Base-by-base conservation (phyloP, 164 flowering plant genomes). In the Piper longum region DNA sequence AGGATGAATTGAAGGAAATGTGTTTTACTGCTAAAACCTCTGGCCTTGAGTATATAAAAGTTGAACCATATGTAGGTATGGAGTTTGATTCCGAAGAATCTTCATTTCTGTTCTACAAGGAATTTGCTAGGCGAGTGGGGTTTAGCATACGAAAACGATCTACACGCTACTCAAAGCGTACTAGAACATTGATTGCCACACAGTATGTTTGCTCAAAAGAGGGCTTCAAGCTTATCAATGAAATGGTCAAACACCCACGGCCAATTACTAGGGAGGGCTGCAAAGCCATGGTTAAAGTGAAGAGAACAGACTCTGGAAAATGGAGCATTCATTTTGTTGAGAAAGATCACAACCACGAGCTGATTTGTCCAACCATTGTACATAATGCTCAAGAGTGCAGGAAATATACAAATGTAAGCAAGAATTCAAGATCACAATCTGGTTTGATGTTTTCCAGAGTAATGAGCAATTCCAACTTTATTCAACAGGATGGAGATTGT, bases 261-360 rank as follows among this genome's bases (percentile, higher is more conserved):
- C 61, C 65, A 43, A 62, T 14, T 43, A 67, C 70, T 56, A 67
- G 66, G 56, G 86, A 83, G 26, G 74, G 74, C 36, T 90, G 97
- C 71, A 81, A 76, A 43, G 95, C 95, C 3, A 73, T 79, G 83
- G 68, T 90, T 65, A 83, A 72, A 68, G 76, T 85, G 61, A 86
- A 83, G 72, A 69, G 71, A 44, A 75, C 67, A 54, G 75, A 75
- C 71, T 64, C 79, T 51, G 79, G 71, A 55, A 87, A 79, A 61
- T 90, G 97, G 97, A 75, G 79, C 51, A 82, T 80, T 19, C 74
- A 83, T 13, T 80, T 80, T 68, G 85, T 88, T 66, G 73, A 81
- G 7, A 85, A 81, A 78, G 90, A 91, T 69, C 98, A 88, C 67
- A 82, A 64, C 54, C 98, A 91, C 75, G 69, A 81, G 2, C 26